These are phyloP conservation scores for Trichosporon faecale DNA, from an alignment of 1,284 basidiomycete genomes.

Conservation along the genomic window DNA sequence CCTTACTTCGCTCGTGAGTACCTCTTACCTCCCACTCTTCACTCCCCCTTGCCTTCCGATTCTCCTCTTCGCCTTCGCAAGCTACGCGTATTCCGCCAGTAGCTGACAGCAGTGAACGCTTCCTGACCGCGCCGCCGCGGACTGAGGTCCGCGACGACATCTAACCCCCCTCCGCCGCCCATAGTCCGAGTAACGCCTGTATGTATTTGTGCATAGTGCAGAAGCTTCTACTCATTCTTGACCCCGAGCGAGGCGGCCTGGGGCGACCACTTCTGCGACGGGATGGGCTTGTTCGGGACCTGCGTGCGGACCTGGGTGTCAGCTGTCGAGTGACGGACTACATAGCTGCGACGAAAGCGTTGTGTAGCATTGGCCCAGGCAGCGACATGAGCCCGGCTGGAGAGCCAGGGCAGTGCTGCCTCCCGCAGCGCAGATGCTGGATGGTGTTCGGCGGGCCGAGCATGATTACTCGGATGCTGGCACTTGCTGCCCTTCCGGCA, in stretches of 20 bases:
- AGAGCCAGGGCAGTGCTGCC: too few relatives aligned
- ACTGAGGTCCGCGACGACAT: neutral
- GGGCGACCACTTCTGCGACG: constrained; percentile 50
- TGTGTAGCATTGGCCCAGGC: too few relatives aligned
- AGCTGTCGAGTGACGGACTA: neutral
- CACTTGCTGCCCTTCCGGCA: too few relatives aligned
- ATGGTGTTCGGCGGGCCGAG: too few relatives aligned
- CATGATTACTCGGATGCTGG: too few relatives aligned
- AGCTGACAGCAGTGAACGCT: neutral
- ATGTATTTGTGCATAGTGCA: constrained; percentile 5
- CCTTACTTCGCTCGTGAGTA: constrained; percentile 39
- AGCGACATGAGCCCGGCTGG: too few relatives aligned
- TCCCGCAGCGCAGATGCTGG: too few relatives aligned
- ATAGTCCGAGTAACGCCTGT: neutral
- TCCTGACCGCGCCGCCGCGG: neutral
- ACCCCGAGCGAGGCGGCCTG: constrained; percentile 41
- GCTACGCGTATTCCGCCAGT: too few relatives aligned
- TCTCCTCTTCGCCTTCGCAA: too few relatives aligned
- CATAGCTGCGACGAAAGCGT: neutral
- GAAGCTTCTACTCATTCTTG: constrained; percentile 18
- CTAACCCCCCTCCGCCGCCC: neutral
- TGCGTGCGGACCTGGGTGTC: constrained; percentile 47
- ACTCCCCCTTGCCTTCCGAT: neutral
- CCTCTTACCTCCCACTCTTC: neutral
- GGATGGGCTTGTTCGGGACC: constrained; percentile 54